These are phyloP conservation scores for Mucor mucedo DNA, from an alignment of 371 early-diverging fungal genomes.

Conservation along the genomic window DNA sequence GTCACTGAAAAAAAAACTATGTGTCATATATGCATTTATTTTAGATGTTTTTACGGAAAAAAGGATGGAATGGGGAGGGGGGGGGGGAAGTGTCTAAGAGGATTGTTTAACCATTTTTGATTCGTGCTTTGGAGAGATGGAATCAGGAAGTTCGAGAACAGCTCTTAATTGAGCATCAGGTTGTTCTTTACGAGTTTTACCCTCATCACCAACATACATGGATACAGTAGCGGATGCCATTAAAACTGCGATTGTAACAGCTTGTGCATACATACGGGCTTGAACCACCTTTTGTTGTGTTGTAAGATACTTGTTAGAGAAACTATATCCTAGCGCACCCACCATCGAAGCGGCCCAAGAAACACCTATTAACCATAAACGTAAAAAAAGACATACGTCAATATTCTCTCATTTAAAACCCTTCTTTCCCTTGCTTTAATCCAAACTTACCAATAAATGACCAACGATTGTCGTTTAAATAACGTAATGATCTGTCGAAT, in stretches of 20 bases:
- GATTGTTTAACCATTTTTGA: conserved; percentile 25
- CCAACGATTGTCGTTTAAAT: conserved; percentile 58
- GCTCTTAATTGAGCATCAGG: conserved; percentile 55
- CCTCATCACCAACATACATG: conserved; percentile 49
- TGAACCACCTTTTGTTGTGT: conserved; percentile 78
- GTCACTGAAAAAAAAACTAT: neutral
- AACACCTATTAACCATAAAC: conserved; percentile 43
- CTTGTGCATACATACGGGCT: conserved; percentile 75
- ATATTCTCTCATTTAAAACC: neutral
- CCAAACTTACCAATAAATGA: conserved; percentile 52
- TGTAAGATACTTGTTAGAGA: conserved; percentile 69
- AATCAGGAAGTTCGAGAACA: conserved; percentile 47
- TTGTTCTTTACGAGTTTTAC: conserved; percentile 27
- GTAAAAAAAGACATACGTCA: conserved; percentile 2
- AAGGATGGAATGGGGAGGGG: neutral
- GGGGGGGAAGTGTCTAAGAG: neutral
- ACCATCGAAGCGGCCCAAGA: conserved; percentile 76
- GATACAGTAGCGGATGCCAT: conserved; percentile 59
- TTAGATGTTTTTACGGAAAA: neutral
- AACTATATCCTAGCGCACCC: conserved; percentile 68
- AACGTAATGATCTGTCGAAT: conserved; percentile 36
- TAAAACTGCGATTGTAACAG: conserved; percentile 53
- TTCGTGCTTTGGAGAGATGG: conserved; percentile 23
- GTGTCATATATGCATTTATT: conserved; percentile 4
- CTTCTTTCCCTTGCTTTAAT: neutral